Percentiles rank a stretch among this genome's conserved stretches.
Evolutionary conservation across 768 basidiomycete species (phyloP).

Genomic region (Pleurotus pulmonarius): DNA sequence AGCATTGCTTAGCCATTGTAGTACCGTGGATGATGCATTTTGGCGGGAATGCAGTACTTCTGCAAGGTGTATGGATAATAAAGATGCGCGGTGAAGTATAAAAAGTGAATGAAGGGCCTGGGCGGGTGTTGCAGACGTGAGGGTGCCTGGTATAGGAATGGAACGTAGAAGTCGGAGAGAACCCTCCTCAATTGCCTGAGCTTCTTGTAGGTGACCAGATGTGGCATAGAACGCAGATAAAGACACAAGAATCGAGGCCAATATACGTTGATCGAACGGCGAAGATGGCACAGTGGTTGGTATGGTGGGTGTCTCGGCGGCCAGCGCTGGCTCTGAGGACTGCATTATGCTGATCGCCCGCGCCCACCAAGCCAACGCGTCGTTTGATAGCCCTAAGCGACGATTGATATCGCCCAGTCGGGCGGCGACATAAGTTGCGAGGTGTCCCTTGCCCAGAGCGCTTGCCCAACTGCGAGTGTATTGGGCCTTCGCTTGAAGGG

Average conservation of each 20-base stretch:
- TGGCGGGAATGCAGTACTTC: constrained; percentile 61
- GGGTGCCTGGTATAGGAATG: constrained; percentile 42
- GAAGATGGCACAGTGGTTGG: constrained; percentile 44
- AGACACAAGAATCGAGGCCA: constrained; percentile 62
- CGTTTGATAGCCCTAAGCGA: constrained; percentile 46
- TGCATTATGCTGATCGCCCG: constrained; percentile 47
- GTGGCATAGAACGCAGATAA: constrained; percentile 68
- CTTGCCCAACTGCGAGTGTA: constrained; percentile 58
- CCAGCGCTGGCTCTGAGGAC: constrained; percentile 20
- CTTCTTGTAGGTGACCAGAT: constrained; percentile 50
- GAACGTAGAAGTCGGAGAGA: constrained; percentile 53
- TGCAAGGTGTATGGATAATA: constrained; percentile 69
- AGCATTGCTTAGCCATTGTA: constrained; percentile 56
- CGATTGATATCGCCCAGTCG: constrained; percentile 67
- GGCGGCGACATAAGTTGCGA: constrained; percentile 52
- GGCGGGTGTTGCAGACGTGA: constrained; percentile 44
- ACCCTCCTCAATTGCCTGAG: constrained; percentile 52
- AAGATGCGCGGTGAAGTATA: constrained; percentile 69
- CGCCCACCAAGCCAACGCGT: constrained; percentile 68
- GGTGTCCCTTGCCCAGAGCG: constrained; percentile 31
- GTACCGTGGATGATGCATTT: constrained; percentile 36
- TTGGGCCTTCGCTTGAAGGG: constrained; percentile 50
- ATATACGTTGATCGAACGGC: constrained; percentile 59
- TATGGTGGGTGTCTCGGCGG: constrained; percentile 20
- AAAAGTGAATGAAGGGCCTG: constrained; percentile 62